Conservation (phyloP, 2,329 filamentous ascomycete species). For the Juglanconis oblonga region DNA sequence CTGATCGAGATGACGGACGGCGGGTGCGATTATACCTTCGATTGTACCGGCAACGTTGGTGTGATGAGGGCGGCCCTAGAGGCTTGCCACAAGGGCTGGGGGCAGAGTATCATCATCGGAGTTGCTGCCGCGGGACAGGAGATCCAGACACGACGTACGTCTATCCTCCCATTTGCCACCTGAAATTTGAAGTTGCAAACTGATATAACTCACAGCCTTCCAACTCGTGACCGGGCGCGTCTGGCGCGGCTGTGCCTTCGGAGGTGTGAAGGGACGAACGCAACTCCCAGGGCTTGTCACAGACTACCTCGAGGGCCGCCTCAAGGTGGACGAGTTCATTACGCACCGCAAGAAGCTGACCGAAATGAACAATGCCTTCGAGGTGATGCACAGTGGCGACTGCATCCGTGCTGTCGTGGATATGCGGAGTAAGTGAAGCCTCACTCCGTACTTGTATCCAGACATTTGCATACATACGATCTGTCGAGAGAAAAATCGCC, state of each 20-base stretch:
- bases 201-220: slow-evolving; percentile 55
- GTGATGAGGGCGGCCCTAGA: slow-evolving; percentile 96
- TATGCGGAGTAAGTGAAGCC: slow-evolving; percentile 40
- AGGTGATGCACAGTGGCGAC: slow-evolving; percentile 92
- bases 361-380: slow-evolving; percentile 83
- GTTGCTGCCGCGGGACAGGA: slow-evolving; percentile 95
- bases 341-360: slow-evolving; percentile 83
- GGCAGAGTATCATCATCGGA: slow-evolving; percentile 95
- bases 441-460: not conserved
- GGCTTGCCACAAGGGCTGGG: slow-evolving; percentile 99
- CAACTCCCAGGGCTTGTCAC: slow-evolving; percentile 84
- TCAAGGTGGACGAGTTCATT: slow-evolving; percentile 99
- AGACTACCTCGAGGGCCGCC: slow-evolving; percentile 83
- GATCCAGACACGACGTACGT: slow-evolving; percentile 88
- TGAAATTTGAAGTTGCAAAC: not conserved
- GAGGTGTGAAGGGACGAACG: slow-evolving; percentile 93
- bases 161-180: slow-evolving; percentile 23
- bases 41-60: slow-evolving; percentile 95
- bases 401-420: slow-evolving; percentile 93
- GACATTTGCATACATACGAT: not conserved
- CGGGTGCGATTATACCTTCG: slow-evolving; percentile 97
- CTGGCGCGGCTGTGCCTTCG: slow-evolving; percentile 97
- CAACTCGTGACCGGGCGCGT: slow-evolving; percentile 96
- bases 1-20: slow-evolving; percentile 97
- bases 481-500: not conserved